phyloP scores from a whole-genome alignment of 768 basidiomycete species.

The Boletus rubescentipes region DNA sequence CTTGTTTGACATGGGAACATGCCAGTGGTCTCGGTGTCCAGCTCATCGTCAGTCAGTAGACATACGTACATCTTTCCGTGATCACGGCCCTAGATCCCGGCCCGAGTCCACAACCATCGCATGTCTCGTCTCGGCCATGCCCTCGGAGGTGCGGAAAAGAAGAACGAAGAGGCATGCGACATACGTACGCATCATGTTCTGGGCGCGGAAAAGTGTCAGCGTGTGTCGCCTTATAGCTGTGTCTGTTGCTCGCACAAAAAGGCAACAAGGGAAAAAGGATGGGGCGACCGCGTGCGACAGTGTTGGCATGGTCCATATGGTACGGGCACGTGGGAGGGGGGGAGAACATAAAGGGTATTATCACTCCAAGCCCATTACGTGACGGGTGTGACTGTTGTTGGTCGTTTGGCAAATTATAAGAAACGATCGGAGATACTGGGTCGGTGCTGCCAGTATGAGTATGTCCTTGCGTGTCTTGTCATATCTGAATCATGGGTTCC shows the following conservation, averaged over 20 bases:
- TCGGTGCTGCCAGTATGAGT: background rate
- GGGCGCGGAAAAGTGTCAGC: background rate
- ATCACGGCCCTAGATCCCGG: constrained; percentile 2
- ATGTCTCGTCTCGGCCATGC: background rate
- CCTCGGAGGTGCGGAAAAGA: constrained; percentile 25
- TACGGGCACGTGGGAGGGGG: constrained; percentile 9
- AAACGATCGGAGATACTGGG: background rate
- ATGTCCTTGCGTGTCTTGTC: background rate
- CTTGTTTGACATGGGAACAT: background rate
- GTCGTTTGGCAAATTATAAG: background rate
- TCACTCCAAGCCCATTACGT: constrained; percentile 2
- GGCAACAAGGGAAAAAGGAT: background rate
- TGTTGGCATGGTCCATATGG: constrained; percentile 11
- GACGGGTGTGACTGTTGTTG: background rate
- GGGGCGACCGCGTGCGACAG: constrained; percentile 10
- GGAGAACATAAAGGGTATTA: constrained; percentile 7
- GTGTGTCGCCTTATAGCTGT: constrained; percentile 10
- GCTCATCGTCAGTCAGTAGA: no score
- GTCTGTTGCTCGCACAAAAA: background rate
- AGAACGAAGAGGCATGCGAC: background rate
- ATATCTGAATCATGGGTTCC: background rate
- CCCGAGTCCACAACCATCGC: background rate
- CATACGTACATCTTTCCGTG: background rate
- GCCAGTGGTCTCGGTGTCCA: no score
- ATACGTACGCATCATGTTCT: constrained; percentile 9